These are phyloP conservation scores for Yarrowia yakushimensis DNA, from an alignment of 805 yeast genomes.

Conservation along the genomic window DNA sequence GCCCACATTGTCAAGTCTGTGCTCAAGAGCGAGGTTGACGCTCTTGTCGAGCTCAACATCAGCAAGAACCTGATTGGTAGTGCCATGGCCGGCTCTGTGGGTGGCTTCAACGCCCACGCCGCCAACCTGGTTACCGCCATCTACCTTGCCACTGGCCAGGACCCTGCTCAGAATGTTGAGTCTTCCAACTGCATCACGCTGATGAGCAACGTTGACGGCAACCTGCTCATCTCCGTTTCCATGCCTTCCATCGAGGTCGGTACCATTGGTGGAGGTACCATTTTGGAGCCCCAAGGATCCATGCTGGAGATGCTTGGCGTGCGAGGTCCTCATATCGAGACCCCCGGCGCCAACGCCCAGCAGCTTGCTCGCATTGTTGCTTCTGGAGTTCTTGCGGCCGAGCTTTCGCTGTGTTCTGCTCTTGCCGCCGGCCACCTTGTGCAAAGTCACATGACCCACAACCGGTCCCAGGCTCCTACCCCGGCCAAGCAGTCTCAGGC, in stretches of 20 bases:
- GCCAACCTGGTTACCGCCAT: constrained; percentile 95
- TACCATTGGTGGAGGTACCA: constrained; percentile 98
- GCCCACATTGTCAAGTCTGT: constrained; percentile 74
- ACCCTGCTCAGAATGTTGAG: constrained; percentile 99
- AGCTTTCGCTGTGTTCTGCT: constrained; percentile 89
- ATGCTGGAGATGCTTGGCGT: constrained; percentile 94
- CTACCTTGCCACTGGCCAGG: constrained; percentile 94
- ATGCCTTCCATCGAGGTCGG: constrained; percentile 99
- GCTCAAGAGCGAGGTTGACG: constrained; percentile 86
- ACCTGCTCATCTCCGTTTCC: constrained; percentile 87
- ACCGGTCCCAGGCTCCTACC: constrained; percentile 61
- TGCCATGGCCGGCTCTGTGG: constrained; percentile 97
- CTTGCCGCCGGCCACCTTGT: constrained; percentile 98
- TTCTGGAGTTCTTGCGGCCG: constrained; percentile 93
- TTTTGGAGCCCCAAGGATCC: constrained; percentile 93
- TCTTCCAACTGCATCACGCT: constrained; percentile 95
- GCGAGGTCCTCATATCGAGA: constrained; percentile 89
- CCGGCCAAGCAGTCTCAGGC: constrained; percentile 38
- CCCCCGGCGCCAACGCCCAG: constrained; percentile 92
- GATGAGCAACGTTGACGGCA: constrained; percentile 78
- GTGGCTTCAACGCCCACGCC: constrained; percentile 98
- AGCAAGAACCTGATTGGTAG: constrained; percentile 91
- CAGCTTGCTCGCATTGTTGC: constrained; percentile 92
- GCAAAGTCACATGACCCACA: constrained; percentile 94
- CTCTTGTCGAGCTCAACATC: constrained; percentile 83